Evolutionary conservation across 139 green algal genomes (phyloP).

Genomic region (Chlamydomonas asymmetrica): DNA sequence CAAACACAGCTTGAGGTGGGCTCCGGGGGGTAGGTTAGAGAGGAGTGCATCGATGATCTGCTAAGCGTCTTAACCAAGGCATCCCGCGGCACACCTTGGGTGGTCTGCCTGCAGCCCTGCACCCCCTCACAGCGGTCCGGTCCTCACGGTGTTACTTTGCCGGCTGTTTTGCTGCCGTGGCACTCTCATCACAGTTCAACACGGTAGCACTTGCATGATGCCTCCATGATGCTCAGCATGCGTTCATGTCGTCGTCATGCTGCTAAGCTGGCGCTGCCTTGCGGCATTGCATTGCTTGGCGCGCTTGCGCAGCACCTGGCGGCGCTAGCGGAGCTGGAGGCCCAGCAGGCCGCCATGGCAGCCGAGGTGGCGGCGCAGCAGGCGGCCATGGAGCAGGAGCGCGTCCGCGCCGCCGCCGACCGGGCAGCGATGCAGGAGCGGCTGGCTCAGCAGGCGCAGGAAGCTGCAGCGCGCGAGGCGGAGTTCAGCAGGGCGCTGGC

Average conservation of each 20-base stretch:
- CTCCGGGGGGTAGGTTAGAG: no score
- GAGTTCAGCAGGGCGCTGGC: neutral
- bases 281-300: no score
- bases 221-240: neutral
- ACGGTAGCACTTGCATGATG: neutral
- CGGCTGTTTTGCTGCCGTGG: neutral
- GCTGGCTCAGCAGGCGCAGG: neutral
- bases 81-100: no score
- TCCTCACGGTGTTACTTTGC: no score
- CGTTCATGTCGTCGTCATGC: no score
- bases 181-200: neutral
- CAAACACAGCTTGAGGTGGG: no score
- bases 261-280: no score
- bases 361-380: neutral
- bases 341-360: neutral
- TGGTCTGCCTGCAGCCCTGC: no score
- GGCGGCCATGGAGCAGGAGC: neutral
- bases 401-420: neutral
- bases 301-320: neutral
- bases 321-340: constrained; percentile 10
- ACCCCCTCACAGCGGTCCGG: no score
- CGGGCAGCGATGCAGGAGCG: neutral
- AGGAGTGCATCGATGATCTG: no score
- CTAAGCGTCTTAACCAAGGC: no score
- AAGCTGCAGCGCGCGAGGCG: constrained; percentile 1